Evolutionary conservation across 1,139 yeast genomes (phyloP), one percentile per base, ranked within the genome.

Genomic region (Magnusiomyces tetraspermus): DNA sequence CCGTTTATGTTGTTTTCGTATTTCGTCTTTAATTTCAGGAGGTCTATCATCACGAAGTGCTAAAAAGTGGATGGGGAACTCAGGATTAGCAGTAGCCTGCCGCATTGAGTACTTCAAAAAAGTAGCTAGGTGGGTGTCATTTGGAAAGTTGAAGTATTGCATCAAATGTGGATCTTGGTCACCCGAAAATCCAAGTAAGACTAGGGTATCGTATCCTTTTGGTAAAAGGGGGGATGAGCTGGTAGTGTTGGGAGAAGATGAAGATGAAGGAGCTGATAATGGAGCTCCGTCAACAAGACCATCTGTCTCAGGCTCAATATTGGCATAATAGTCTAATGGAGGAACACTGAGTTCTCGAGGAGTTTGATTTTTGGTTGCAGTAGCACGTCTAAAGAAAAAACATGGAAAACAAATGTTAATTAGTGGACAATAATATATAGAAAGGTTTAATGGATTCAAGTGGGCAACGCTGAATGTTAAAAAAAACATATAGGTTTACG

Each of bases 91-190:
- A n/a, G 58, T 55, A 5, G 66, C 66, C 8, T 62, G 58, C n/a
- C 67, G 59, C 23, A 68, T 58, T 2, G 66, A 64, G 47, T 65
- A 64, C 48, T 68, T 65, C 41, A 68, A 63, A 52, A 68, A 68
- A 42, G 60, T 55, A 3, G 63, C 53, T 19, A 61, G 65, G 28
- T 60, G 63, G 33, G 58, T 55, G 8, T 54, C 58, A n/a, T 43
- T 43, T 38, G 60, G 61, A 44, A 58, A 62, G 11, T 61, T 59
- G 36, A 33, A 46, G 55, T 61, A 65, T 46, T 60, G 63, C 47
- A 65, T 56, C 49, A 69, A 53, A 49, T 60, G 65, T 3, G 72
- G 72, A 51, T 69, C 72, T 53, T 67, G 69, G 42, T 67, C 71
- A 15, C 68, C 64, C 15, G 69, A 62, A 11, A 64, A 57, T 10